phyloP scores from a whole-genome alignment of 1,284 basidiomycete genomes.

The Cryptococcus maquisensis region DNA sequence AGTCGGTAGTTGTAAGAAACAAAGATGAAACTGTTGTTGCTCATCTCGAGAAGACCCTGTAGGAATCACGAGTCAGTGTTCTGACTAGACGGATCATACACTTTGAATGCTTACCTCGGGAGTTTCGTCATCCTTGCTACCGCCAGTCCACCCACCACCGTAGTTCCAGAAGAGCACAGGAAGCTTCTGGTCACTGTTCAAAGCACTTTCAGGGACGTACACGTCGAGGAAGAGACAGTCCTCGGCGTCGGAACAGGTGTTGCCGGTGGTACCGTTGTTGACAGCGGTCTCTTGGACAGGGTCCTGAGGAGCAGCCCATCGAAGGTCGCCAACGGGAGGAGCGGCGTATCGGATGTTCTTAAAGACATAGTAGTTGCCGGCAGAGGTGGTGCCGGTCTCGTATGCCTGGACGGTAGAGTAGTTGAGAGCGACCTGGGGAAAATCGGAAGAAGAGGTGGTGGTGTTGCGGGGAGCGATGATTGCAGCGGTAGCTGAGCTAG shows the following conservation, averaged over 20 bases:
- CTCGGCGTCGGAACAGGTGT: constrained; percentile 7
- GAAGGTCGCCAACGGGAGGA: constrained; percentile 44
- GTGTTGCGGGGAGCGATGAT: not conserved
- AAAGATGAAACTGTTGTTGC: constrained; percentile 52
- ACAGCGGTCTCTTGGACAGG: not conserved
- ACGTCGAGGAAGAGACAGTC: constrained; percentile 28
- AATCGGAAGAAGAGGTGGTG: not conserved
- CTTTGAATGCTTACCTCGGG: not conserved
- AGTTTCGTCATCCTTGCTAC: constrained; percentile 4
- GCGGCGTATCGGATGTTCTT: constrained; percentile 62
- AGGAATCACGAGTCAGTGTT: constrained; percentile 6
- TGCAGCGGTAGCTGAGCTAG: not conserved
- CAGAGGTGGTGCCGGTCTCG: not conserved
- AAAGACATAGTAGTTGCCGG: constrained; percentile 3
- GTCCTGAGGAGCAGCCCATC: constrained; percentile 10
- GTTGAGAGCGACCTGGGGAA: constrained; percentile 3
- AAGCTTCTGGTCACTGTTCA: constrained; percentile 16
- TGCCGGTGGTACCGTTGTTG: constrained; percentile 3
- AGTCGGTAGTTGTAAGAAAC: constrained; percentile 59
- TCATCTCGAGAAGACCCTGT: constrained; percentile 19
- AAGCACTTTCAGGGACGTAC: constrained; percentile 14
- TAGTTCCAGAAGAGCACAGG: constrained; percentile 39
- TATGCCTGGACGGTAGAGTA: constrained; percentile 5
- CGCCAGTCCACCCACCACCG: constrained; percentile 25
- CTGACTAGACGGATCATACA: not conserved